Evolutionary conservation across 768 basidiomycete species (phyloP).

Genomic region (Coprinellus aureogranulatus): DNA sequence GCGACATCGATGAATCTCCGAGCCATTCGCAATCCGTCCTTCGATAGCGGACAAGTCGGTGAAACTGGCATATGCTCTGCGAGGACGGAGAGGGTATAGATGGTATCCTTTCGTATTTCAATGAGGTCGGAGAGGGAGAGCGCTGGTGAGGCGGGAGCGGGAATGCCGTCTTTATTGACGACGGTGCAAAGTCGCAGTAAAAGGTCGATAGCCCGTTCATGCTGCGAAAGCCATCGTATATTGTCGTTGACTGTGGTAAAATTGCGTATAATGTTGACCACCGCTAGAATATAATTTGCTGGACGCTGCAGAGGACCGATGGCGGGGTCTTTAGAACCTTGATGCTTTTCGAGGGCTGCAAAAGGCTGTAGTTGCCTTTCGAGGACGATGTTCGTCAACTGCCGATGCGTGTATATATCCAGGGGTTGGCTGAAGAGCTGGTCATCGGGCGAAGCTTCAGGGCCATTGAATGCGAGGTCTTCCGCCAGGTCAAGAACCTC

Average conservation of each 20-base stretch:
- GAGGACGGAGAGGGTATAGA: constrained; percentile 67
- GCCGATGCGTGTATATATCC: constrained; percentile 59
- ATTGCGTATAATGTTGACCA: constrained; percentile 83
- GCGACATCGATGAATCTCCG: constrained; percentile 63
- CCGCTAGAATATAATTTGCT: constrained; percentile 63
- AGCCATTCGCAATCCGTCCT: constrained; percentile 46
- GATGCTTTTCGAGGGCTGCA: constrained; percentile 47
- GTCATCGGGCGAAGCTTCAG: constrained; percentile 29
- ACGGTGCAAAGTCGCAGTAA: constrained; percentile 68
- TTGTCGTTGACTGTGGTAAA: constrained; percentile 77
- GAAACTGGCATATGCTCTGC: constrained; percentile 52
- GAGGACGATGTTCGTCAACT: constrained; percentile 55
- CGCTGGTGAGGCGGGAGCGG: constrained; percentile 48
- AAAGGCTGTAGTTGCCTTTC: constrained; percentile 62
- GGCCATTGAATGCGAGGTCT: constrained; percentile 68
- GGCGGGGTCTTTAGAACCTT: constrained; percentile 48
- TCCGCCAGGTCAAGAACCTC: constrained; percentile 86
- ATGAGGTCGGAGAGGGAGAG: constrained; percentile 74
- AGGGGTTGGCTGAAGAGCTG: constrained; percentile 28
- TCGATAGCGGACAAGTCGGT: constrained; percentile 34
- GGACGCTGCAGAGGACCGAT: constrained; percentile 63
- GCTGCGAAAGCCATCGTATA: constrained; percentile 57
- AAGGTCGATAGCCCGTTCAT: constrained; percentile 61
- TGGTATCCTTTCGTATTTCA: constrained; percentile 70
- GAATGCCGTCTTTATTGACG: constrained; percentile 30